Percentiles rank a stretch among this genome's conserved stretches.
Conservation (phyloP, 495 filamentous ascomycete species). For the Friedmanniomyces simplex region DNA sequence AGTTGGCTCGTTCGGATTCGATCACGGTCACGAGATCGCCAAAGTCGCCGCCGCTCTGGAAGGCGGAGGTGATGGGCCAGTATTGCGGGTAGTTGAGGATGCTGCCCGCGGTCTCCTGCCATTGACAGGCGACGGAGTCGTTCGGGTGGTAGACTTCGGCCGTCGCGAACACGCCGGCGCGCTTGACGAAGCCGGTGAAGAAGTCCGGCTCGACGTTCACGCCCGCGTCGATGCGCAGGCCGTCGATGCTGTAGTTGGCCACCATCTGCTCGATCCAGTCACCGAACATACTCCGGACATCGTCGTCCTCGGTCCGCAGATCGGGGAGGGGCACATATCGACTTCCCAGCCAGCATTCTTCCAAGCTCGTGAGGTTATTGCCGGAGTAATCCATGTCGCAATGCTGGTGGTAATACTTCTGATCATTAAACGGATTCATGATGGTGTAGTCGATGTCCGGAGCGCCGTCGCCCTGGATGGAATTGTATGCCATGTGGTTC, state of each 20-base stretch:
- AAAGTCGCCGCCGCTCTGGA: slow-evolving; percentile 28
- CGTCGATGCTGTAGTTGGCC: slow-evolving; percentile 63
- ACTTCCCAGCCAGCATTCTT: slow-evolving; percentile 56
- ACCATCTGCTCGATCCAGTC: slow-evolving; percentile 57
- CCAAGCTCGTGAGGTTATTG: slow-evolving; percentile 22
- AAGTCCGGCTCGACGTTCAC: slow-evolving; percentile 54
- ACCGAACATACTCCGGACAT: slow-evolving; percentile 49
- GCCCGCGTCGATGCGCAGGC: slow-evolving; percentile 65
- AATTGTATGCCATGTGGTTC: slow-evolving; percentile 41
- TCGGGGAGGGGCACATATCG: slow-evolving; percentile 46
- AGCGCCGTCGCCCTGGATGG: background rate
- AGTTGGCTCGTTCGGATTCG: slow-evolving; percentile 21
- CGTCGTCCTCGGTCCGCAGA: slow-evolving; percentile 48
- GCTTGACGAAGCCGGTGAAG: slow-evolving; percentile 31
- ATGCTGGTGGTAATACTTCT: slow-evolving; percentile 53
- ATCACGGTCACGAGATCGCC: slow-evolving; percentile 15
- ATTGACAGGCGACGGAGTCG: slow-evolving; percentile 47
- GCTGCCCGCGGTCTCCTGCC: slow-evolving; percentile 51
- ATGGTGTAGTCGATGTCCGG: slow-evolving; percentile 47
- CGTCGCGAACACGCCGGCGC: slow-evolving; percentile 58
- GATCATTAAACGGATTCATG: slow-evolving; percentile 54
- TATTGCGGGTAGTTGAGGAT: slow-evolving; percentile 64
- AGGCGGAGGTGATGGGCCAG: slow-evolving; percentile 52
- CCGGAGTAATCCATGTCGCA: slow-evolving; percentile 55
- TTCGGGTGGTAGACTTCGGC: slow-evolving; percentile 60